Conservation (phyloP, 371 early-diverging fungal genomes). For the Rhizopus stolonifer region DNA sequence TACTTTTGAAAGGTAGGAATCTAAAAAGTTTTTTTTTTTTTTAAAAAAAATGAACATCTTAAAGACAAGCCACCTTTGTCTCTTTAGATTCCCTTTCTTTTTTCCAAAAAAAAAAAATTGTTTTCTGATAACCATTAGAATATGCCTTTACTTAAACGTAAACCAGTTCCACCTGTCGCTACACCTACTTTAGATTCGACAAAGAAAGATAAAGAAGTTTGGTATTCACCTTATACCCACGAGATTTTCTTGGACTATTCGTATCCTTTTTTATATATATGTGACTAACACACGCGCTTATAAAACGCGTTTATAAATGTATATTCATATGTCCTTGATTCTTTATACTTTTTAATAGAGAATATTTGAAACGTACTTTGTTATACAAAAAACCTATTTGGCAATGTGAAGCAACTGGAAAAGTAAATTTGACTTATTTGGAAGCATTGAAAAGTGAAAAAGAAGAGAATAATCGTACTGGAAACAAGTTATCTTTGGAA, state of each 20-base stretch:
- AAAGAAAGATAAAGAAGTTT: constrained; percentile 61
- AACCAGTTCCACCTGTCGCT: constrained; percentile 40
- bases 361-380: constrained; percentile 67
- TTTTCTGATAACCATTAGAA: too few species aligned
- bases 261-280: constrained; percentile 47
- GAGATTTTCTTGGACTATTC: constrained; percentile 85
- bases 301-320: constrained; percentile 8
- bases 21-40: too few species aligned
- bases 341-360: constrained; percentile 43
- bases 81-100: background rate
- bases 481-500: constrained; percentile 64
- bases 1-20: too few species aligned
- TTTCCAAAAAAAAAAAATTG: constrained; percentile 1
- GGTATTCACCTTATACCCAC: constrained; percentile 74
- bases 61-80: too few species aligned
- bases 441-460: constrained; percentile 79
- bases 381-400: constrained; percentile 75
- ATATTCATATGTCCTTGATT: constrained; percentile 2
- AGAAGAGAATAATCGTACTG: constrained; percentile 52
- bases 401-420: constrained; percentile 80
- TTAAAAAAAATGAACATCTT: too few species aligned
- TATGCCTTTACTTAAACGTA: constrained; percentile 68
- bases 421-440: constrained; percentile 71
- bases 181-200: constrained; percentile 42
- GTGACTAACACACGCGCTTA: background rate